Conservation (phyloP, 768 basidiomycete species). For the Pleurotus giganteus region DNA sequence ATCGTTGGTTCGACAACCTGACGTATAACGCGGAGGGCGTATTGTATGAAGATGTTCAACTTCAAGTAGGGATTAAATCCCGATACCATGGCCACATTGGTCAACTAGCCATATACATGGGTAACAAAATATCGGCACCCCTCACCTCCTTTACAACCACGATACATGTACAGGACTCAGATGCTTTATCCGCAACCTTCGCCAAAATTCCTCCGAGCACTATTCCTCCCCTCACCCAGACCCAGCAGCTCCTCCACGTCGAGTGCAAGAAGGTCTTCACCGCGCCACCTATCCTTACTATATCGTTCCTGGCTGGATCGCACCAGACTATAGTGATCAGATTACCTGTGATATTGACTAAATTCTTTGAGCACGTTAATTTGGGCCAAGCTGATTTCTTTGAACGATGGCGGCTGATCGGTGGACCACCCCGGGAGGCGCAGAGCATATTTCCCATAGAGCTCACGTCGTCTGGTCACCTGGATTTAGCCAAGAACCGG, state of each 20-base stretch:
- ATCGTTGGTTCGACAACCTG: slow-evolving; percentile 88
- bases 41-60: slow-evolving; percentile 91
- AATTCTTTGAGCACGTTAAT: slow-evolving; percentile 93
- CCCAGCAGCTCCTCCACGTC: slow-evolving; percentile 90
- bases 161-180: slow-evolving; percentile 68
- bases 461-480: slow-evolving; percentile 62
- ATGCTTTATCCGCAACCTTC: slow-evolving; percentile 79
- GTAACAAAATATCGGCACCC: slow-evolving; percentile 91
- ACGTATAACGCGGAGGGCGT: slow-evolving; percentile 81
- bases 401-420: slow-evolving; percentile 97
- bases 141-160: slow-evolving; percentile 89
- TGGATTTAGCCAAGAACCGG: slow-evolving; percentile 72
- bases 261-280: slow-evolving; percentile 91
- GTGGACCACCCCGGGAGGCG: slow-evolving; percentile 90
- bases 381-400: slow-evolving; percentile 87
- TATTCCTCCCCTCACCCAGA: slow-evolving; percentile 80
- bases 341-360: slow-evolving; percentile 83
- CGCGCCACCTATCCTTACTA: slow-evolving; percentile 70
- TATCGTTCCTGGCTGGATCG: slow-evolving; percentile 92
- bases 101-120: slow-evolving; percentile 91
- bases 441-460: slow-evolving; percentile 84
- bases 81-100: slow-evolving; percentile 95
- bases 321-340: slow-evolving; percentile 83
- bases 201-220: slow-evolving; percentile 87
- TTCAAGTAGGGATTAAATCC: slow-evolving; percentile 95